Conservation (phyloP, 495 filamentous ascomycete species). For the Wilcoxina mikolae region DNA sequence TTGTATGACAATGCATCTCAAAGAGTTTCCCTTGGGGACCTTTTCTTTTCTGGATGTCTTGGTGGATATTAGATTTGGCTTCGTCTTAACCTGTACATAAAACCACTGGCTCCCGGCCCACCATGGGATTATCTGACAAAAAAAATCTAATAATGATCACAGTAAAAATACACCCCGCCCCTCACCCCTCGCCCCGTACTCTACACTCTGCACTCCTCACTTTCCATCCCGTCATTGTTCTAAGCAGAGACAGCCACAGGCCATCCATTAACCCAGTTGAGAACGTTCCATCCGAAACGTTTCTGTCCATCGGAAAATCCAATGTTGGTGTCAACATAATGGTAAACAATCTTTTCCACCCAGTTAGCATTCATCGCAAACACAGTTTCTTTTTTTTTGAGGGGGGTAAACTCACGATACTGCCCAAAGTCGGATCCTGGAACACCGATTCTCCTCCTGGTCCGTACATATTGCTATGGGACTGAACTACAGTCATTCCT, state of each 20-base stretch:
- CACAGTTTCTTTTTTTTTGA: slow-evolving; percentile 15
- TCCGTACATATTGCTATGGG: slow-evolving; percentile 49
- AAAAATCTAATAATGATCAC: too few relatives aligned
- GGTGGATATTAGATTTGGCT: too few relatives aligned
- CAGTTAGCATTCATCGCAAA: slow-evolving; percentile 38
- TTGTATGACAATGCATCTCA: too few relatives aligned
- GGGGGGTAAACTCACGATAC: slow-evolving; percentile 13
- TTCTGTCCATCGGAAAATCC: slow-evolving; percentile 48
- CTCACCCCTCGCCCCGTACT: too few relatives aligned
- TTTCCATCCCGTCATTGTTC: background rate
- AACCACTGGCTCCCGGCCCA: too few relatives aligned
- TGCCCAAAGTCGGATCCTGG: slow-evolving; percentile 21
- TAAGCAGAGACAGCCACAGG: background rate
- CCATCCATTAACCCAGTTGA: background rate
- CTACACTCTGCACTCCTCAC: background rate
- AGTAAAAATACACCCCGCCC: too few relatives aligned
- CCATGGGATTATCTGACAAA: too few relatives aligned
- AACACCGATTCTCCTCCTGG: slow-evolving; percentile 51
- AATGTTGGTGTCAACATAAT: slow-evolving; percentile 41
- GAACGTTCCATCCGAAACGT: background rate
- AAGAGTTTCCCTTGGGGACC: too few relatives aligned
- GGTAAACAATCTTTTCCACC: slow-evolving; percentile 27
- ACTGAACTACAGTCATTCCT: slow-evolving; percentile 48
- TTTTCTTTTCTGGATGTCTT: too few relatives aligned
- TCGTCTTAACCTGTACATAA: too few relatives aligned